These are phyloP conservation scores for Glycyrrhiza uralensis DNA, from an alignment of 306 rosid species.

Conservation along the genomic window DNA sequence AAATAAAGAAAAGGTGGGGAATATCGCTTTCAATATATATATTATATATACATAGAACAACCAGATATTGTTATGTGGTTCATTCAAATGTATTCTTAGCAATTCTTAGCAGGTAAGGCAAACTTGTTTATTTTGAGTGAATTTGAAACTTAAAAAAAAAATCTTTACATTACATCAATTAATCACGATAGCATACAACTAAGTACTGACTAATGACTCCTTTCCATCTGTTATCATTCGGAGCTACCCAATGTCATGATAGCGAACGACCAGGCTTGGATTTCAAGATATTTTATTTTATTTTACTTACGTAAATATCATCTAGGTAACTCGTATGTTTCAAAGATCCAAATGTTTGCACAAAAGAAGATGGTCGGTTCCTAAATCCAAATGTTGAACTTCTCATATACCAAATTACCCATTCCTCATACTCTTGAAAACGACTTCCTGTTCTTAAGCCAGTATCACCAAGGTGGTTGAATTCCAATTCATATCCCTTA, in stretches of 20 bases:
- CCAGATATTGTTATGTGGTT: not conserved
- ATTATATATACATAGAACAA: too few relatives aligned
- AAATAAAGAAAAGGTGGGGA: too few relatives aligned
- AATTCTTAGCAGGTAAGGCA: not conserved
- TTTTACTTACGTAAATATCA: not conserved
- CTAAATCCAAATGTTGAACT: not conserved
- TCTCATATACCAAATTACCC: not conserved
- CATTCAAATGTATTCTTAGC: not conserved
- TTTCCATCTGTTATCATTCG: not conserved
- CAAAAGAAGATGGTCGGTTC: not conserved
- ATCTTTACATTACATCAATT: not conserved
- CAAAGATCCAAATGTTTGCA: conserved; percentile 7
- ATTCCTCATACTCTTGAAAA: not conserved
- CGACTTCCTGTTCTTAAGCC: not conserved
- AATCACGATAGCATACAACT: not conserved
- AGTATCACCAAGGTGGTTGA: not conserved
- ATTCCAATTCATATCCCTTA: not conserved
- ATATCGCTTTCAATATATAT: too few relatives aligned
- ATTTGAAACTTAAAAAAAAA: not conserved
- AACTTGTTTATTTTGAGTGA: not conserved
- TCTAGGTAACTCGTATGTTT: not conserved
- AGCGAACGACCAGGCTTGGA: not conserved
- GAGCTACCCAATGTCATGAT: not conserved
- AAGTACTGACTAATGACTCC: too few relatives aligned
- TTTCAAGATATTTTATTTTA: not conserved